These are phyloP conservation scores for Stenocarpella maydis DNA, from an alignment of 2,329 filamentous ascomycete genomes.

Conservation along the genomic window DNA sequence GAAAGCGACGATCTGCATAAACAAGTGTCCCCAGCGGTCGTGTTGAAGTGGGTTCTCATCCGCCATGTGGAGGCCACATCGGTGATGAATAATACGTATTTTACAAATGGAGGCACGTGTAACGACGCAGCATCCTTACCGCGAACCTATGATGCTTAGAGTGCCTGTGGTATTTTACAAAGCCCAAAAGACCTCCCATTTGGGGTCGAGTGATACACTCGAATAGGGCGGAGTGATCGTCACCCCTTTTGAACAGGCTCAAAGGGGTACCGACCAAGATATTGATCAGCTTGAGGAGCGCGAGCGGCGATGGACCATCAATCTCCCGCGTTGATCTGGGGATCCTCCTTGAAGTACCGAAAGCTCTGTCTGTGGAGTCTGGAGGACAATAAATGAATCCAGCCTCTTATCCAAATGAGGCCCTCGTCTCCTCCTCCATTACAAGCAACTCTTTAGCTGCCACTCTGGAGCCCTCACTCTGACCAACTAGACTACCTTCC, in stretches of 20 bases:
- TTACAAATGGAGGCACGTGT: neutral
- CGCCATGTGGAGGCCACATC: neutral
- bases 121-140: neutral
- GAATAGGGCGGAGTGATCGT: conserved; percentile 15
- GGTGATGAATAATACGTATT: conserved; percentile 1
- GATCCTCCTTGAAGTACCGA: neutral
- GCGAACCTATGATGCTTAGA: neutral
- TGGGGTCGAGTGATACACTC: neutral
- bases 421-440: neutral
- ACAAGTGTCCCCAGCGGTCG: conserved; percentile 1
- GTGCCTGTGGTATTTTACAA: conserved; percentile 8
- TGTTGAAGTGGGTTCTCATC: conserved; percentile 17
- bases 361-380: neutral
- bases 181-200: neutral
- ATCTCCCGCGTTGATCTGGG: conserved; percentile 16
- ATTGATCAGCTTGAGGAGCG: conserved; percentile 13
- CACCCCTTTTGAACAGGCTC: conserved; percentile 17
- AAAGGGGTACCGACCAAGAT: conserved; percentile 4
- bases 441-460: conserved; percentile 13
- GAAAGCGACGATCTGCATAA: conserved; percentile 20
- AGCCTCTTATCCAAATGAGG: neutral
- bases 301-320: conserved; percentile 5
- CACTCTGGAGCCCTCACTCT: neutral
- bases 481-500: conserved; percentile 13
- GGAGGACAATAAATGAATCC: conserved; percentile 12